phyloP scores from a whole-genome alignment of 441 rosid species.

The Brassica balearica region DNA sequence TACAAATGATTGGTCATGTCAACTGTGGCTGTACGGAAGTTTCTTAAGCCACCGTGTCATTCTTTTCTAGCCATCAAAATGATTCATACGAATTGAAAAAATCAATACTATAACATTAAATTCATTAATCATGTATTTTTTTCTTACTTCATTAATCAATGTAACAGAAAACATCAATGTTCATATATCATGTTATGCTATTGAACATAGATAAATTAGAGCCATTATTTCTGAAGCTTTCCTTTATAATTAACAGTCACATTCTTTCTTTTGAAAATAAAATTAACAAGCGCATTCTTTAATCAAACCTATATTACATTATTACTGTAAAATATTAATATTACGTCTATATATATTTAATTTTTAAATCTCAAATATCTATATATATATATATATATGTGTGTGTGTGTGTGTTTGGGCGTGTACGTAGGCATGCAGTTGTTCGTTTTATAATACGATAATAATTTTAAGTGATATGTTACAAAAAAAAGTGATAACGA shows the following conservation, averaged over 20 bases:
- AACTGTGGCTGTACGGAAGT: constrained; percentile 34
- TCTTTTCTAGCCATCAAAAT: constrained; percentile 16
- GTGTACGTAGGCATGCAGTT: neutral
- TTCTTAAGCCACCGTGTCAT: constrained; percentile 36
- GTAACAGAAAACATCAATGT: too few species aligned
- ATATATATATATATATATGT: neutral
- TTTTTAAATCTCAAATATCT: neutral
- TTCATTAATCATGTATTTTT: neutral
- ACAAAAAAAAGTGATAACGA: too few species aligned
- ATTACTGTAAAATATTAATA: too few species aligned
- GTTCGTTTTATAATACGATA: neutral
- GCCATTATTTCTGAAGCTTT: neutral
- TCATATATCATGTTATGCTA: too few species aligned
- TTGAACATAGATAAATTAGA: too few species aligned
- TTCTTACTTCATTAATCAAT: neutral
- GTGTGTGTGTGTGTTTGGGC: neutral
- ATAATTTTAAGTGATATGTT: neutral
- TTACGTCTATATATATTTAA: neutral
- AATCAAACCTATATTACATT: neutral
- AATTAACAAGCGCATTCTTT: neutral
- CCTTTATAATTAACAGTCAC: neutral
- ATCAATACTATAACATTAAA: neutral
- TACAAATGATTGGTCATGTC: constrained; percentile 29
- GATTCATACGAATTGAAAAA: neutral
- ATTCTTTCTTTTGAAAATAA: too few species aligned